Evolutionary conservation across 352 stramenopile genomes (phyloP), one percentile per base, ranked within the genome.

Genomic region (Globisporangium uncinulatum): DNA sequence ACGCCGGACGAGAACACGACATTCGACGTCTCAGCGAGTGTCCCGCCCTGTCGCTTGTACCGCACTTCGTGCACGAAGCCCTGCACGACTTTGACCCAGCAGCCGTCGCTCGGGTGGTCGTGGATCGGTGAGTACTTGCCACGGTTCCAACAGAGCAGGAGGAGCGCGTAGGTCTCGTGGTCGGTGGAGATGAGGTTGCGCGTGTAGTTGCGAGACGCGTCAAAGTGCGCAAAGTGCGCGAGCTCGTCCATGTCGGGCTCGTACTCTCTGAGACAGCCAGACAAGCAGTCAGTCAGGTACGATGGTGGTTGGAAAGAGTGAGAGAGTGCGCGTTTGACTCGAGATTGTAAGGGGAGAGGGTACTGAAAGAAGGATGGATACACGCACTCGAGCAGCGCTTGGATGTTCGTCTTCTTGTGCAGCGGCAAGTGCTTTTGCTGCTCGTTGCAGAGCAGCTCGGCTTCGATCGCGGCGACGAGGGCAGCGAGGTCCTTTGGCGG

Each of bases 131-230:
- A 73, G 67, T 77, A 79, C 71, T 78, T 77, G 50, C 68, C 75
- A 19, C 82, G 73, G 72, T 94, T 97, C 92, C 92, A 98, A 74
- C 93, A 98, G 29, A 98, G 57, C 39, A 98, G 61, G 62, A 98
- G 83, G 45, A 98, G 80, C n/a, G 93, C 94, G 65, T 96, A 98
- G 11, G 76, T 92, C 73, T 94, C 70, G 63, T 94, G 69, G 65
- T 98, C 91, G 4, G 91, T 97, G 10, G 89, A 85, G 54, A 98
- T 90, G 45, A 98, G 73, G 67, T 98, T 98, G 59, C 94, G 73
- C n/a, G 92, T 98, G 69, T 98, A 98, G 54, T 95, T 89, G 41
- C 87, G 86, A 14, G 72, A 84, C 6, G 70, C 31, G 54, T 97
- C 86, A 54, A 94, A 94, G 53, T 89, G 78, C 41, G 79, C 77